Percentiles rank a stretch among this genome's conserved stretches.
These are phyloP conservation scores for Amorphotheca resinae DNA, from an alignment of 495 filamentous ascomycete genomes.

Conservation along the genomic window DNA sequence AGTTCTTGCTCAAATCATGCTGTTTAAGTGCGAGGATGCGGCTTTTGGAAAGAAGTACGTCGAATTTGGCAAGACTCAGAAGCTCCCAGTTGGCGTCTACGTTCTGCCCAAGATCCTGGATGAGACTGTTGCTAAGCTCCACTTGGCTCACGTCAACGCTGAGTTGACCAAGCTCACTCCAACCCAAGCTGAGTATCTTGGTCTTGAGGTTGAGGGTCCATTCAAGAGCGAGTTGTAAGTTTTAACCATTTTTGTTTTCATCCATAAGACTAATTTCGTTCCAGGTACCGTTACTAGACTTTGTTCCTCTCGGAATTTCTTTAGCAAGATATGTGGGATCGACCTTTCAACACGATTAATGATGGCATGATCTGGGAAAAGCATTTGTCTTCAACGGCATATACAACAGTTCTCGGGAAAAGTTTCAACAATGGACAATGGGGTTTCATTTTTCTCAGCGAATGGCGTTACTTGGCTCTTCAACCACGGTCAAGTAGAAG, in stretches of 20 bases:
- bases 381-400: constrained; percentile 55
- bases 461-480: constrained; percentile 26
- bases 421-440: constrained; percentile 27
- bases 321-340: constrained; percentile 4
- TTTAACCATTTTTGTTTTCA: constrained; percentile 30
- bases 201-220: constrained; percentile 69
- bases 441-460: constrained; percentile 20
- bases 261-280: constrained; percentile 4
- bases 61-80: constrained; percentile 82
- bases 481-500: constrained; percentile 27
- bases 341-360: constrained; percentile 51
- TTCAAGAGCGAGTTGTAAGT: constrained; percentile 73
- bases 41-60: constrained; percentile 85
- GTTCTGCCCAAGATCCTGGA: constrained; percentile 97
- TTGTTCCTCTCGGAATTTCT: constrained; percentile 7
- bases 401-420: constrained; percentile 15
- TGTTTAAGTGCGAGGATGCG: constrained; percentile 85
- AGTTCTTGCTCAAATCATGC: constrained; percentile 96
- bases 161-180: constrained; percentile 75
- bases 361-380: constrained; percentile 42
- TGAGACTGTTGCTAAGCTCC: constrained; percentile 91
- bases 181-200: constrained; percentile 89
- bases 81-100: constrained; percentile 87
- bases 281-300: constrained; percentile 35
- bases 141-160: constrained; percentile 88